Conservation (phyloP, 805 yeast species). For the Yamadazyma phyllophila region DNA sequence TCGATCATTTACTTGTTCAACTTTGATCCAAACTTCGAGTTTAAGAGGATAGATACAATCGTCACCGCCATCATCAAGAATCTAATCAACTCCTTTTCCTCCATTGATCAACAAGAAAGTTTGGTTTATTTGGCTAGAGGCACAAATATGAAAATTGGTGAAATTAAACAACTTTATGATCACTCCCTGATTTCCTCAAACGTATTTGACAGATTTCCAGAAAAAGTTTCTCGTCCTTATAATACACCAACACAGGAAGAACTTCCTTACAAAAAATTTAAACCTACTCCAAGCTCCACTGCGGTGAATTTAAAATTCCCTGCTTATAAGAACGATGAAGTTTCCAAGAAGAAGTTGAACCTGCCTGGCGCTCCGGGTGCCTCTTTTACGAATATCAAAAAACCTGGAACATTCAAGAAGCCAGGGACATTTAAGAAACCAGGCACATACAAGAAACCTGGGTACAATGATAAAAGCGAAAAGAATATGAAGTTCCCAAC, state of each 20-base stretch:
- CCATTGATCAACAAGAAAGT: slow-evolving; percentile 23
- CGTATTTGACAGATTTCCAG: too few species aligned
- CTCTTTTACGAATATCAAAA: slow-evolving; percentile 6
- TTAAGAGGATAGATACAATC: slow-evolving; percentile 23
- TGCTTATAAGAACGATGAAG: slow-evolving; percentile 12
- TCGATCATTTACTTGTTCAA: slow-evolving; percentile 23
- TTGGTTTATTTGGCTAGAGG: slow-evolving; percentile 24
- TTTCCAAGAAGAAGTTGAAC: neutral
- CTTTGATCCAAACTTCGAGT: slow-evolving; percentile 17
- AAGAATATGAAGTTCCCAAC: slow-evolving; percentile 25
- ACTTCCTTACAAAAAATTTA: slow-evolving; percentile 7
- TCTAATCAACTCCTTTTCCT: slow-evolving; percentile 20
- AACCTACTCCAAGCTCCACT: neutral
- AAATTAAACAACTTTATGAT: slow-evolving; percentile 4
- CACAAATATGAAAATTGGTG: slow-evolving; percentile 8
- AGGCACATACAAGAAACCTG: slow-evolving; percentile 27
- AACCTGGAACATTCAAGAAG: slow-evolving; percentile 17
- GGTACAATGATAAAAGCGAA: slow-evolving; percentile 16
- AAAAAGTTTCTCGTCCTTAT: too few species aligned
- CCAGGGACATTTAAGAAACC: slow-evolving; percentile 20
- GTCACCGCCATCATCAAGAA: slow-evolving; percentile 21
- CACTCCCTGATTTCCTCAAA: neutral
- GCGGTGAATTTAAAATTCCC: slow-evolving; percentile 13
- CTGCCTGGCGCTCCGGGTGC: too few species aligned
- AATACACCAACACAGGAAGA: too few species aligned